Conservation (phyloP, 169 alveolate species). For the Plasmodium chabaudi region DNA sequence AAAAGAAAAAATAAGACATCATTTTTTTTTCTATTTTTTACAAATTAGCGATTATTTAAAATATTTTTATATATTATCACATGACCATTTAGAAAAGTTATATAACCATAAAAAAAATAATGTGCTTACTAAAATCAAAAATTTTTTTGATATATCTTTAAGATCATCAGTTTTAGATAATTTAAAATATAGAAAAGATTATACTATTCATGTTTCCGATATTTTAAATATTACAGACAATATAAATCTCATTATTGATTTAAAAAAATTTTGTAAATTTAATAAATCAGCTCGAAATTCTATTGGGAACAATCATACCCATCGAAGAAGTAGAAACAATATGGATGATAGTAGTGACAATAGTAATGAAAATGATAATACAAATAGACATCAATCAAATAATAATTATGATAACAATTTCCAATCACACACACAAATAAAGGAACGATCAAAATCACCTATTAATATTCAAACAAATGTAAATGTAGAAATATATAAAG, state of each 20-base stretch:
- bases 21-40: constrained; percentile 62
- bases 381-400: not conserved
- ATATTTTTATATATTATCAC: constrained; percentile 66
- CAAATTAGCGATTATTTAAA: constrained; percentile 75
- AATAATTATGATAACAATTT: not conserved
- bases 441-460: constrained; percentile 2
- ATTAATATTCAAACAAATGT: constrained; percentile 25
- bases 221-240: constrained; percentile 55
- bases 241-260: constrained; percentile 47
- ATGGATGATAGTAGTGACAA: not conserved
- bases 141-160: constrained; percentile 61
- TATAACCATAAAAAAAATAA: constrained; percentile 59
- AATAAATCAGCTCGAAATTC: not conserved
- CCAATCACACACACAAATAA: not conserved
- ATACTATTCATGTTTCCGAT: constrained; percentile 50
- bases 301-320: not conserved
- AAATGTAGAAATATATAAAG: constrained; percentile 68
- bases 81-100: constrained; percentile 57
- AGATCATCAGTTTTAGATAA: constrained; percentile 57
- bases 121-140: constrained; percentile 35
- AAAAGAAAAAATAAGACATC: constrained; percentile 68
- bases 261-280: constrained; percentile 13
- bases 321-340: not conserved
- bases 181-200: constrained; percentile 55
- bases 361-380: not conserved